Evolutionary conservation across 495 filamentous ascomycete genomes (phyloP).

Genomic region (Symbiotaphrina buchneri): DNA sequence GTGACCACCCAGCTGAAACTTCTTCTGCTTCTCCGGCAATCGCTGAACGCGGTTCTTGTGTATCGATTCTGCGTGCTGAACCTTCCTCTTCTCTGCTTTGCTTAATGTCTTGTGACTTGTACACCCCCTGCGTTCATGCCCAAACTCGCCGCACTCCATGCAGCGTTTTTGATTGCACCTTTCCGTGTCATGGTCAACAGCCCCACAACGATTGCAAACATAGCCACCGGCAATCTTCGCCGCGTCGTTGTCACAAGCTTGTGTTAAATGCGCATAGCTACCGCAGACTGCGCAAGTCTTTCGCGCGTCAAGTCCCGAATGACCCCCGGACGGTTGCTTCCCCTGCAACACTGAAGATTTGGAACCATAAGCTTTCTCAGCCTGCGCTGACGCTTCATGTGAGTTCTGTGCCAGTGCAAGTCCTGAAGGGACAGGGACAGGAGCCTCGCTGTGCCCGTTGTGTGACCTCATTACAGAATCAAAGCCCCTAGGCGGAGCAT

Average conservation of each 20-base stretch:
- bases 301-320: conserved; percentile 19
- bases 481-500: conserved; percentile 8
- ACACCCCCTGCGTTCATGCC: conserved; percentile 17
- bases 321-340: conserved; percentile 22
- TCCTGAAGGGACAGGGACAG: no score
- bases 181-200: conserved; percentile 15
- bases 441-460: no score
- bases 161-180: conserved; percentile 21
- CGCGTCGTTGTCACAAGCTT: conserved; percentile 22
- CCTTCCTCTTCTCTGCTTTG: conserved; percentile 13
- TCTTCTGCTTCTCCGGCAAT: conserved; percentile 16
- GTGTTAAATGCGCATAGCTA: conserved; percentile 21
- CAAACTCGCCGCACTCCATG: conserved; percentile 21
- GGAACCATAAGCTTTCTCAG: no score
- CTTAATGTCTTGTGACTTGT: conserved; percentile 12
- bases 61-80: conserved; percentile 14
- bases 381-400: no score
- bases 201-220: conserved; percentile 22
- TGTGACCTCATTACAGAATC: no score
- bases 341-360: conserved; percentile 7
- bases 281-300: conserved; percentile 23
- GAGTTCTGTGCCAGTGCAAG: no score
- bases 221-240: conserved; percentile 15
- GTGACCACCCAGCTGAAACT: conserved; percentile 20
- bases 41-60: conserved; percentile 13